Evolutionary conservation across 805 yeast genomes (phyloP).

Genomic region (Myxozyma kluyveri): DNA sequence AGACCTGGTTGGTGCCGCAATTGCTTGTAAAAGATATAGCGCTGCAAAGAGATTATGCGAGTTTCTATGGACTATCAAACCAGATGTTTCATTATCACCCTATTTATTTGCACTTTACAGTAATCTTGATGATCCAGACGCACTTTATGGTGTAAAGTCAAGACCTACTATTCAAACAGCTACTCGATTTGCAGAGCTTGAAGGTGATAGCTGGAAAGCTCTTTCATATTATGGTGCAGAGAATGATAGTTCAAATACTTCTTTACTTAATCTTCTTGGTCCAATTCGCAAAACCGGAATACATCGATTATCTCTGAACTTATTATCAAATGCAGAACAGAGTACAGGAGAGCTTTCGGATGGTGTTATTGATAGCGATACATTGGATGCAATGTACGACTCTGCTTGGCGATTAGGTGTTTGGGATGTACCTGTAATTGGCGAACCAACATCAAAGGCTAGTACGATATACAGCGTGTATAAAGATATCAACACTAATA

Average conservation of each 20-base stretch:
- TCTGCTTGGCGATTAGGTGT: slow-evolving; percentile 74
- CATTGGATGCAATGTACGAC: slow-evolving; percentile 42
- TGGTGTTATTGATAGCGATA: too few species aligned
- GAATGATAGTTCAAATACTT: too few species aligned
- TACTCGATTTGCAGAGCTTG: slow-evolving; percentile 35
- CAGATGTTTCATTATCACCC: slow-evolving; percentile 1
- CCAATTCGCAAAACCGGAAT: too few species aligned
- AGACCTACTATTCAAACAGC: slow-evolving; percentile 55
- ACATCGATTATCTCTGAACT: not conserved
- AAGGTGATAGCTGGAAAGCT: slow-evolving; percentile 38
- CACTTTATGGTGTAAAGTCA: slow-evolving; percentile 63
- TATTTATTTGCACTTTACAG: slow-evolving; percentile 45
- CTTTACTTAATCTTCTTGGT: too few species aligned
- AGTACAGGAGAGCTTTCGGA: too few species aligned
- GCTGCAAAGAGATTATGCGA: slow-evolving; percentile 39
- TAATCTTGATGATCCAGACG: slow-evolving; percentile 59
- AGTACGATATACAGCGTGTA: slow-evolving; percentile 3
- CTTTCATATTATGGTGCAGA: slow-evolving; percentile 57
- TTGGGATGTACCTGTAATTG: slow-evolving; percentile 68
- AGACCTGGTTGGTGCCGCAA: slow-evolving; percentile 32
- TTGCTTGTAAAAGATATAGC: slow-evolving; percentile 30
- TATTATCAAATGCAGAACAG: too few species aligned
- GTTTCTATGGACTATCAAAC: slow-evolving; percentile 35
- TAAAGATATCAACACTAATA: too few species aligned
- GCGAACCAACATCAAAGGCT: slow-evolving; percentile 28